A percentile compares a stretch with the other conserved stretches of the same genome.
Evolutionary conservation across 345 rosid species (phyloP).

Genomic region (Lepidium didymum): DNA sequence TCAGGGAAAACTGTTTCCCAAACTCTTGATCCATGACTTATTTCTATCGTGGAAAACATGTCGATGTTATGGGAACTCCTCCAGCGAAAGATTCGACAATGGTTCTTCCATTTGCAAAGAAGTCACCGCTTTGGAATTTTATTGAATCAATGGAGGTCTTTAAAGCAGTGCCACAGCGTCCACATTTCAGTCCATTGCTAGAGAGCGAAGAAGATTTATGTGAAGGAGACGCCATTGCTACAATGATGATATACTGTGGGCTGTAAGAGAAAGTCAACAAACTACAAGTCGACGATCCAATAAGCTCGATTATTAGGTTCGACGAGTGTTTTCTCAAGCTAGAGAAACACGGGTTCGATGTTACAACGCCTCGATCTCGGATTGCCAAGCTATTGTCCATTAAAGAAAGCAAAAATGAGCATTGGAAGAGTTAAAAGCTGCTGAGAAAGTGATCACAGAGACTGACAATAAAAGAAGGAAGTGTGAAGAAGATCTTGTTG

Average conservation of each 20-base stretch:
- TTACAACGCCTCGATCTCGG: conserved; percentile 30
- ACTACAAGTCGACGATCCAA: conserved; percentile 32
- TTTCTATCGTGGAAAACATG: conserved; percentile 20
- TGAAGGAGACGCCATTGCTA: conserved; percentile 74
- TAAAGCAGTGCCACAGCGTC: conserved; percentile 42
- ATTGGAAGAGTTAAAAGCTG: conserved; percentile 26
- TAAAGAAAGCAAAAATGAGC: conserved; percentile 35
- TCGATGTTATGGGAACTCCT: conserved; percentile 24
- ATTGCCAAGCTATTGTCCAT: conserved; percentile 40
- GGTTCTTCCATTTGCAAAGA: conserved; percentile 50
- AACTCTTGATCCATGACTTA: conserved; percentile 11
- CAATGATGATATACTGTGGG: conserved; percentile 53
- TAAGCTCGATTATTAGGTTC: conserved; percentile 34
- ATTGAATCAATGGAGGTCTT: conserved; percentile 66
- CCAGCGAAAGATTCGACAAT: conserved; percentile 11
- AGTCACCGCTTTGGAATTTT: conserved; percentile 50
- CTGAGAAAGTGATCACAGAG: conserved; percentile 34
- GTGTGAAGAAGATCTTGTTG: conserved; percentile 26
- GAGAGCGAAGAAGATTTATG: conserved; percentile 58
- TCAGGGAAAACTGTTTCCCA: conserved; percentile 2
- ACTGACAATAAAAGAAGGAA: conserved; percentile 20
- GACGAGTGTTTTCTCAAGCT: conserved; percentile 48
- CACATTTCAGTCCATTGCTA: conserved; percentile 3
- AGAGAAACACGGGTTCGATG: conserved; percentile 63
- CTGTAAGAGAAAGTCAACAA: conserved; percentile 48